Base-by-base conservation (phyloP, 202 grass and related monocot genomes). In the Schoenoplectus triqueter region DNA sequence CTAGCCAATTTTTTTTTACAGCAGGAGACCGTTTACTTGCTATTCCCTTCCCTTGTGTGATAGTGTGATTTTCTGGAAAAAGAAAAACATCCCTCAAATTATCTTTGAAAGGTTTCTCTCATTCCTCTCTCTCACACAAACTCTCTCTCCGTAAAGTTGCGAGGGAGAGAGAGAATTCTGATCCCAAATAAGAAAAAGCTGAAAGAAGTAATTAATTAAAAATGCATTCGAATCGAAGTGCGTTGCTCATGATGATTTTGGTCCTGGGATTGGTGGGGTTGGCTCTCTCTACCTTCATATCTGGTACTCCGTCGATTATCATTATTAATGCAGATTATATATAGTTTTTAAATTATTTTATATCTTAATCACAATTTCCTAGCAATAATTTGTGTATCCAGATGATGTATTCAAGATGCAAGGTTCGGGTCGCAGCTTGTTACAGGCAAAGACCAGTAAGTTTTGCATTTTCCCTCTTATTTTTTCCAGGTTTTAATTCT, bases 401-500 rank as follows among this genome's bases (percentile, higher is more conserved):
- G 95, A 92, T 77, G 47, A 89, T 68, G 88, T 92, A 74, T 88
- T 97, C 80, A 84, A 87, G 82, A 66, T 18, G 41, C 82, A 51
- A 79, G 80, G 89, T 87, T 97, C 85, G 1, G 88, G 95, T 55
- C 88, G 95, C 73, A 92, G 88, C 82, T 93, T 97, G 92, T 90
- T 97, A 84, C 95, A 97, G 83, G 91, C 88, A 50, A 86, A 85
- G 57, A 89, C 86, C 21, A 85, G 92, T 97, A 87, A 10, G 77
- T 84, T 63, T 85, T 87, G 45, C 13, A 57, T 75, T 60, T 47
- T 19, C 60, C 46, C n/a, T n/a, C n/a, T n/a, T n/a, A n/a, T n/a
- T n/a, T n/a, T n/a, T n/a, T n/a, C n/a, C n/a, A n/a, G n/a, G n/a
- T n/a, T n/a, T n/a, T 13, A 40, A 2, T 46, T 68, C 54, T 63